Evolutionary conservation across 2,329 filamentous ascomycete species (phyloP), one percentile per base, ranked within the genome.

Genomic region (Incumbomyces delicatus): DNA sequence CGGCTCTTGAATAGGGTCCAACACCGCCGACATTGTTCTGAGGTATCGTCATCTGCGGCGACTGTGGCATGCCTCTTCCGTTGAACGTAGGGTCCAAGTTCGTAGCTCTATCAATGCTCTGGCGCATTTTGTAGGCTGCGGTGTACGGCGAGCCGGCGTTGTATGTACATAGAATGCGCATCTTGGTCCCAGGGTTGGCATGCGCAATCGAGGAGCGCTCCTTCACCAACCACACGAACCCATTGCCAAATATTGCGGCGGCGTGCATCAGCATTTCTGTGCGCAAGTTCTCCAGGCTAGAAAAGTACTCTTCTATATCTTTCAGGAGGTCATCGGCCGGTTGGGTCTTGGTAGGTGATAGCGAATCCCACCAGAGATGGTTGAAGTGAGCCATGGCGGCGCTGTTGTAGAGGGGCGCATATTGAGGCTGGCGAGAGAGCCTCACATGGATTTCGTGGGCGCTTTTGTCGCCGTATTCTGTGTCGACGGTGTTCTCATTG

Each of bases 321-420:
- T 61, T 29, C 44, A 49, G 29, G 16, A 55, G 30, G 12, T 48
- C 45, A 11, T 47, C 47, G 7, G 47, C 42, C 8, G 40, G 45
- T 18, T 47, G 44, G 14, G 54, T 48, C 35, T 49, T 39, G 14
- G 17, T 46, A 17, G 50, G 44, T 3, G 52, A 51, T 8, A 73
- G 57, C 55, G 64, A 65, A 53, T 68, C 68, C 61, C 72, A 73
- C 62, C 71, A 73, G 54, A 71, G 70, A 63, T 81, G 76, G 66
- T 81, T 95, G 78, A 96, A 96, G 75, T 86, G 84, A 47, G 87
- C 86, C 85, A 94, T 94, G 58, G 87, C 94, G 65, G 92, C 92
- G 65, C 94, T 80, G 77, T 96, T 98, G 80, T 98, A 98, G 63
- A 83, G 72, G 57, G 82, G 75, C 35, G 92, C 92, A 53, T 77